A percentile compares a stretch with the other conserved stretches of the same genome.
Conservation (phyloP, 495 filamentous ascomycete genomes). For the Xylaria nigripes region DNA sequence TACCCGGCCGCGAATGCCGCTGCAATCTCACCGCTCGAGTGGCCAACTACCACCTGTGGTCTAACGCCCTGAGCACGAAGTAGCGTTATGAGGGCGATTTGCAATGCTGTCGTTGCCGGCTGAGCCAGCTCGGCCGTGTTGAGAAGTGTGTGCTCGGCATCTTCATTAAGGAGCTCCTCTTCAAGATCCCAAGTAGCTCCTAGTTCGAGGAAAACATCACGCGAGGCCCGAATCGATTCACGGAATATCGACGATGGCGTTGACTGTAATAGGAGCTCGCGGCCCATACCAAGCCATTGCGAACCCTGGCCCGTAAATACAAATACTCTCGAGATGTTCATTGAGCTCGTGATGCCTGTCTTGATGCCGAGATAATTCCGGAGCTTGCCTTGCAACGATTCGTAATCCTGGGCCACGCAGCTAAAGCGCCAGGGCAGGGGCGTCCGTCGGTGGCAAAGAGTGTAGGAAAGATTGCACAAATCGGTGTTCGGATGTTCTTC, state of each 20-base stretch:
- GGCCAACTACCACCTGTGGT: constrained; percentile 28
- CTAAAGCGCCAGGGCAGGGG: constrained; percentile 26
- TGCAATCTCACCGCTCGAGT: constrained; percentile 40
- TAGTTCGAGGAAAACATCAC: constrained; percentile 15
- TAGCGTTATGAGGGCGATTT: neutral
- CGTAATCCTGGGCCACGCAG: constrained; percentile 14
- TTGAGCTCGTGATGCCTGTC: constrained; percentile 14
- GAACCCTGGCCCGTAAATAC: constrained; percentile 22
- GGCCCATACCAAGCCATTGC: constrained; percentile 20
- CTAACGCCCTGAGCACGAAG: constrained; percentile 25
- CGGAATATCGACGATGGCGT: constrained; percentile 23
- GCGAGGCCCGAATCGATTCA: constrained; percentile 23
- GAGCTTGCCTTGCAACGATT: neutral
- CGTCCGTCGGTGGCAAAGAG: constrained; percentile 28
- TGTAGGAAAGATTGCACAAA: constrained; percentile 28
- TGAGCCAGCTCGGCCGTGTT: constrained; percentile 36
- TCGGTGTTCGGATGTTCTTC: constrained; percentile 32
- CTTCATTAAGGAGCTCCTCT: constrained; percentile 28
- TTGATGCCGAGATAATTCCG: constrained; percentile 15
- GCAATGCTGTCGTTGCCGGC: neutral
- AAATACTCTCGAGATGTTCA: constrained; percentile 17
- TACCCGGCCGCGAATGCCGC: constrained; percentile 28
- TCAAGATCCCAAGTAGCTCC: constrained; percentile 29
- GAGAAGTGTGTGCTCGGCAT: constrained; percentile 31
- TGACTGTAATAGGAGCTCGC: neutral